Evolutionary conservation across 140 eudicot genomes (phyloP).

Genomic region (Bidens hawaiensis): DNA sequence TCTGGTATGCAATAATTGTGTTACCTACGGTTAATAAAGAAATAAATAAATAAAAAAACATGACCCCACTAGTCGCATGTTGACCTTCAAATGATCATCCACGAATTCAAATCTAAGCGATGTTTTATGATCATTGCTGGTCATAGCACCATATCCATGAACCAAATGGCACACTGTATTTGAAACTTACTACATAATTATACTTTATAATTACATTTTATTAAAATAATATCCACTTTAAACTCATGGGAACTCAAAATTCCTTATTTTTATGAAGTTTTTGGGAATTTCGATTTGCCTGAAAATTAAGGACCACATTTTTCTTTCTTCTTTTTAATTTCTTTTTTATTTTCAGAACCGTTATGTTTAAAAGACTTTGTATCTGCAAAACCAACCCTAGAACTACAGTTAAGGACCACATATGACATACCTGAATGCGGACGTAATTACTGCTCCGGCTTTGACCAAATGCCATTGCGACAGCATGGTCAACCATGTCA

Average conservation of each 20-base stretch:
- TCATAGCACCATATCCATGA: background rate
- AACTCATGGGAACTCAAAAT: constrained; percentile 6
- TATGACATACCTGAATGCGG: constrained; percentile 91
- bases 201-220: background rate
- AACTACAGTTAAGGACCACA: too few relatives aligned
- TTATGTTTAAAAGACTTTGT: too few relatives aligned
- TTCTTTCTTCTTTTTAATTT: too few relatives aligned
- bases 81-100: constrained; percentile 15
- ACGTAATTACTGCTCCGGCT: constrained; percentile 68
- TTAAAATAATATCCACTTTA: background rate
- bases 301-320: too few relatives aligned
- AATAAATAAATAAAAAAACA: too few relatives aligned
- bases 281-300: too few relatives aligned
- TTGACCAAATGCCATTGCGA: constrained; percentile 81
- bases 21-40: too few relatives aligned
- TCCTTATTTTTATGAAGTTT: too few relatives aligned
- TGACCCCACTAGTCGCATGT: constrained; percentile 22
- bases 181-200: background rate
- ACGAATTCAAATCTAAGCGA: background rate
- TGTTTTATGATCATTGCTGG: background rate
- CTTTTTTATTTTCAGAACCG: too few relatives aligned
- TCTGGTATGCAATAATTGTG: too few relatives aligned
- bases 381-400: too few relatives aligned
- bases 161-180: constrained; percentile 2
- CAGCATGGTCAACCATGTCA: constrained; percentile 88